Base-by-base conservation (phyloP, 805 yeast species). In the Cephaloascus fragrans region DNA sequence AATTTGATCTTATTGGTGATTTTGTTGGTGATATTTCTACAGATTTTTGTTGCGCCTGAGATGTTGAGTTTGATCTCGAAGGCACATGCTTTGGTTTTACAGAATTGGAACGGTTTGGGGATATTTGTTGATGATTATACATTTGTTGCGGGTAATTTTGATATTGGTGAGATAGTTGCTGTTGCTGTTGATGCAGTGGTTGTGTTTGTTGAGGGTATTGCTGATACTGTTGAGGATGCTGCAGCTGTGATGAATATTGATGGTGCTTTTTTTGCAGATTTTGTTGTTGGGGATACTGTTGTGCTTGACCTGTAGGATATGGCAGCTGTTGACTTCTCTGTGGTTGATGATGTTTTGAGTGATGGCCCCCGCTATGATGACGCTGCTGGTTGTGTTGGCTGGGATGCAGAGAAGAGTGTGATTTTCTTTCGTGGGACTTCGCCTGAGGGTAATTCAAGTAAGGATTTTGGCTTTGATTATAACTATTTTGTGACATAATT, bases 101-200 rank as follows among this genome's bases (percentile, higher is more conserved):
- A 23, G 28, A 23, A 23, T 23, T 6, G 12, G 28, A 23, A 12
- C 28, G 28, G 28, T 23, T 23, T 23, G 14, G 19, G 5, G 29
- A 44, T 15, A 40, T 35, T 18, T 32, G 40, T 14, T 37, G 40
- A 19, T 38, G 49, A 19, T 41, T 34, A 12, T 20, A 37, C 14
- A 40, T 44, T 37, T 39, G 47, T 37, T 40, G 46, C 23, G 39
- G 34, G 36, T 26, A 39, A 29, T 18, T 41, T 35, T 40, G 44
- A 8, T 15, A 35, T 16, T 36, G 38, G 26, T 36, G 36, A 19
- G 38, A 39, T 15, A 31, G 41, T 17, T 37, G 44, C 18, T 40
- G 52, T 34, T 14, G 32, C 4, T 5, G 35, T 18, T 35, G 32
- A 8, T 3, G 39, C 14, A 19, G 33, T 15, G 31, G 34, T 15